A percentile compares a stretch with the other conserved stretches of the same genome.
phyloP scores from a whole-genome alignment of 768 basidiomycete genomes.

The Brasilioporus rufonigricans region DNA sequence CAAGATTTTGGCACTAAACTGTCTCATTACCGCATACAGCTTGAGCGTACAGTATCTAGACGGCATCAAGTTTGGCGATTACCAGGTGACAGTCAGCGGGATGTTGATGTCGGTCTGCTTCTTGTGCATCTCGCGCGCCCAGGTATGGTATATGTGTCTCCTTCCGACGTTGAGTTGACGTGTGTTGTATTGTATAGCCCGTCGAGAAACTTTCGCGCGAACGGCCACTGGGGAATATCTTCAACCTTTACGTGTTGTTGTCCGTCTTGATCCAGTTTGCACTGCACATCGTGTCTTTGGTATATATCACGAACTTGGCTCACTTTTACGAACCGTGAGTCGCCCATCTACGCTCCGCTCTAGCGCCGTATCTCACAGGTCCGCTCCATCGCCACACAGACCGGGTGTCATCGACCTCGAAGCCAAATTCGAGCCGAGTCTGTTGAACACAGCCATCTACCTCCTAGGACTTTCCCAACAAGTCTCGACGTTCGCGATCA shows the following conservation, averaged over 20 bases:
- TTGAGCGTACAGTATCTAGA: slow-evolving; percentile 96
- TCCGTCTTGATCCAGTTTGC: slow-evolving; percentile 94
- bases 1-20: slow-evolving; percentile 97
- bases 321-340: slow-evolving; percentile 75
- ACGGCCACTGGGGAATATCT: slow-evolving; percentile 92
- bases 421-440: slow-evolving; percentile 92
- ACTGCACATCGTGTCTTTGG: slow-evolving; percentile 83
- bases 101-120: slow-evolving; percentile 96
- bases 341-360: neutral
- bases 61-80: slow-evolving; percentile 99
- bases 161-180: neutral
- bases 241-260: slow-evolving; percentile 92
- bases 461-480: slow-evolving; percentile 94
- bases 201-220: slow-evolving; percentile 93
- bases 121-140: slow-evolving; percentile 95
- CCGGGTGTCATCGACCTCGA: slow-evolving; percentile 85
- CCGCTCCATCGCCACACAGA: slow-evolving; percentile 30
- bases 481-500: slow-evolving; percentile 97
- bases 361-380: neutral
- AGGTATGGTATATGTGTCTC: slow-evolving; percentile 52
- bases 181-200: slow-evolving; percentile 63
- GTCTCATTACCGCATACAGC: slow-evolving; percentile 98
- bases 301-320: slow-evolving; percentile 91
- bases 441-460: slow-evolving; percentile 97
- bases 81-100: slow-evolving; percentile 95